These are phyloP conservation scores for Lipomyces sp. DNA, from an alignment of 805 yeast species.

Conservation along the genomic window DNA sequence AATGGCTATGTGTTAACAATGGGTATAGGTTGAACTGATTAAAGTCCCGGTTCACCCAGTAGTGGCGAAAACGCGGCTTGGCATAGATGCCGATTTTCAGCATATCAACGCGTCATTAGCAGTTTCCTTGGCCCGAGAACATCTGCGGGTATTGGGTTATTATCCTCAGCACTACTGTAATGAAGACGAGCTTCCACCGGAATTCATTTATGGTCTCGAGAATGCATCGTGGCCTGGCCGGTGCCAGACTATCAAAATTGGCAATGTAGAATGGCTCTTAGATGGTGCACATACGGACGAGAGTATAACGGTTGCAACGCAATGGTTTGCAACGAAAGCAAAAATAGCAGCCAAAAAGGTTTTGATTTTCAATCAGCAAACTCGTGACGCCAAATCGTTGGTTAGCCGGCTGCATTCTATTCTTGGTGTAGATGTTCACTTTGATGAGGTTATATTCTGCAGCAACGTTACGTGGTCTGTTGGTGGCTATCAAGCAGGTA, in stretches of 20 bases:
- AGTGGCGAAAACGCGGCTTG: conserved; percentile 53
- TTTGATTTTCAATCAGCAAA: conserved; percentile 90
- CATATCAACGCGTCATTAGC: conserved; percentile 86
- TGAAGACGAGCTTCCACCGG: conserved; percentile 33
- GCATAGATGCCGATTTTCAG: conserved; percentile 86
- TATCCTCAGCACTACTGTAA: conserved; percentile 1
- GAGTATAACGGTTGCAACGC: conserved; percentile 77
- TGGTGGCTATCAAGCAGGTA: conserved; percentile 65
- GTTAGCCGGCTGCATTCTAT: conserved; percentile 58
- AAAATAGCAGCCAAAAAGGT: conserved; percentile 48
- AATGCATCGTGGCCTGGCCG: conserved; percentile 92
- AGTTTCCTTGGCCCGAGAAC: conserved; percentile 65
- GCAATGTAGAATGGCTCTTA: conserved; percentile 69
- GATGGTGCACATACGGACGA: conserved; percentile 98
- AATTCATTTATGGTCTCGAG: conserved; percentile 58
- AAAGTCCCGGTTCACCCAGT: conserved; percentile 45
- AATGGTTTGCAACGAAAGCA: conserved; percentile 62
- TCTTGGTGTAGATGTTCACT: conserved; percentile 51
- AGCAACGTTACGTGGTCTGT: conserved; percentile 91
- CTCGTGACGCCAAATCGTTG: conserved; percentile 77
- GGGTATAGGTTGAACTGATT: conserved; percentile 44
- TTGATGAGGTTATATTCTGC: conserved; percentile 81
- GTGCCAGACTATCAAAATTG: conserved; percentile 67
- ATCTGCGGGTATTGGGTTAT: conserved; percentile 52
- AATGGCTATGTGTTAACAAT: not conserved